Evolutionary conservation across 352 stramenopile genomes (phyloP).

Genomic region (Globisporangium cederbergense): DNA sequence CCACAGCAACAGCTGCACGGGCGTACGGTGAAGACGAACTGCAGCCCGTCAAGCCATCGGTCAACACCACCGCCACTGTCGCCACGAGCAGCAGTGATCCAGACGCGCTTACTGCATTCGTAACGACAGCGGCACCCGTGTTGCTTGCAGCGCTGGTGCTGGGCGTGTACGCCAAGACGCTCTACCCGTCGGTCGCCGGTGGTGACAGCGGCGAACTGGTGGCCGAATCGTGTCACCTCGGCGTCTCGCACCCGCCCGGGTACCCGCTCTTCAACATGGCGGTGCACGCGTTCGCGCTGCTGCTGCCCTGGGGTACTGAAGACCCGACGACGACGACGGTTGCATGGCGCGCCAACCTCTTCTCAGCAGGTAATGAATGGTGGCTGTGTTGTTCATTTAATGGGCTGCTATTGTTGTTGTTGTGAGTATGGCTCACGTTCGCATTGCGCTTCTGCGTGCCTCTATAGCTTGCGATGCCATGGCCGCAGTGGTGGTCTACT

Average conservation of each 20-base stretch:
- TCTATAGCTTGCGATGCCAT: conserved; percentile 52
- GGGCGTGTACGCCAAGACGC: conserved; percentile 68
- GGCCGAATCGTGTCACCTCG: conserved; percentile 91
- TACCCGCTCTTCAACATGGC: conserved; percentile 94
- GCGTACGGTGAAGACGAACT: neutral
- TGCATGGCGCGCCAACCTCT: conserved; percentile 88
- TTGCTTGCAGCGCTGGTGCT: conserved; percentile 29
- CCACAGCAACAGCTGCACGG: neutral
- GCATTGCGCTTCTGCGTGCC: conserved; percentile 1
- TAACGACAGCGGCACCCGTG: neutral
- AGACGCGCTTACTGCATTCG: neutral
- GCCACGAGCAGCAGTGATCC: neutral
- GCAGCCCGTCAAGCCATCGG: neutral
- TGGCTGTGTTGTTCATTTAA: too few relatives aligned
- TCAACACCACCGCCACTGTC: neutral
- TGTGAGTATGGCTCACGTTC: neutral
- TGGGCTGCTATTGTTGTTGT: neutral
- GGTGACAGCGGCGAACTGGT: conserved; percentile 92
- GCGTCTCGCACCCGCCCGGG: conserved; percentile 91
- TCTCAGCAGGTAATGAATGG: conserved; percentile 57
- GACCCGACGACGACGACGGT: conserved; percentile 2
- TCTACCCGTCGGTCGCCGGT: conserved; percentile 85
- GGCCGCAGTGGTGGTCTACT: conserved; percentile 51
- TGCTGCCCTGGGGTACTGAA: conserved; percentile 25
- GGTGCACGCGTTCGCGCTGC: conserved; percentile 59